phyloP scores from a whole-genome alignment of 768 basidiomycete species.

The Naematelia aurantialba region DNA sequence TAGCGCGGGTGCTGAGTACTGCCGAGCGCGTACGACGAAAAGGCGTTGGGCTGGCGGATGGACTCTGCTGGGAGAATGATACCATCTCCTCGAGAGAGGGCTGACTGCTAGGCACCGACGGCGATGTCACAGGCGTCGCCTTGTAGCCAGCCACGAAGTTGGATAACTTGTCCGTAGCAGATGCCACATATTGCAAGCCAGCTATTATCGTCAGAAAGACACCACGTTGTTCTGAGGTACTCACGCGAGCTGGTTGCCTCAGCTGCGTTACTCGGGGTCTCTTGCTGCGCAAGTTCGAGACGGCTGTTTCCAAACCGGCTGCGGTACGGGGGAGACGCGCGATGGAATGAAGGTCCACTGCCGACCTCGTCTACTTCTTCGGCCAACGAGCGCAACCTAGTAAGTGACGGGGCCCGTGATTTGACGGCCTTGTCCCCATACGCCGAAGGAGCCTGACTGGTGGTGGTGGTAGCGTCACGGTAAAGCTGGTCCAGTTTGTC shows the following conservation, averaged over 20 bases:
- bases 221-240: neutral
- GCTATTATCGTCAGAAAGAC: neutral
- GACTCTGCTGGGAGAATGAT: conserved; percentile 19
- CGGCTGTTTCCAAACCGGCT: conserved; percentile 6
- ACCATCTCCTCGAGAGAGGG: conserved; percentile 17
- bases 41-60: conserved; percentile 40
- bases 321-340: neutral
- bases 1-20: conserved; percentile 27
- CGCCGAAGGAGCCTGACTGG: neutral
- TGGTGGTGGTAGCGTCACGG: neutral
- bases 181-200: neutral
- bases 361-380: conserved; percentile 27
- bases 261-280: neutral
- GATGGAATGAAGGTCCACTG: neutral
- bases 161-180: neutral
- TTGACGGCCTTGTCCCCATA: neutral
- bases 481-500: conserved; percentile 1
- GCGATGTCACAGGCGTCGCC: neutral
- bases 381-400: conserved; percentile 20
- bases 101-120: neutral
- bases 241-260: neutral
- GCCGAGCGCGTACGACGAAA: conserved; percentile 33
- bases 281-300: neutral
- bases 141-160: neutral
- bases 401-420: neutral